Base-by-base conservation (phyloP, 768 basidiomycete genomes). In the Russula sp. region DNA sequence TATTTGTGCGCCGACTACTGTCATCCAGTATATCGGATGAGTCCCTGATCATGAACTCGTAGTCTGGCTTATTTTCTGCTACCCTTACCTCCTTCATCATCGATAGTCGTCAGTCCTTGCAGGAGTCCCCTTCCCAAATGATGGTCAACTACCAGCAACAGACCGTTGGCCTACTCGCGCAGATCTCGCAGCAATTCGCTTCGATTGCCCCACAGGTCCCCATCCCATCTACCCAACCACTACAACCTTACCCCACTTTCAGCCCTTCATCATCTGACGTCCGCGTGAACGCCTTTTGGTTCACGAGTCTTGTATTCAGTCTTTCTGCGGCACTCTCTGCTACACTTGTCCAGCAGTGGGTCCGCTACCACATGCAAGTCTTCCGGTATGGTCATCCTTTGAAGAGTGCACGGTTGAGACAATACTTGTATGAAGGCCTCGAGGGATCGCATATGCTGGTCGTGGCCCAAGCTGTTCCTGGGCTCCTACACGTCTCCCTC, bases 311-410 rank as follows among this genome's bases (percentile, higher is more conserved):
- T 7, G 59, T 69, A 18, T 70, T 78, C 55, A 80, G 79, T 62
- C 72, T 83, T 6, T 71, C 72, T 1, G 75, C 77, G 34, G 79
- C 77, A 59, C 72, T 82, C 27, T 62, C 70, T 8, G 79, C 79
- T 11, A 81, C 78, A n/a, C 67, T 83, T 3, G 76, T 80, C 34
- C 77, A 82, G 66, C 79, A 80, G 61, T 83, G 82, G 82, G 71
- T 77, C 1, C 73, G 77, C 18, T 73, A 75, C 37, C 79, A 79
- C 59, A 51, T 66, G 51, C 58, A 58, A 6, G 37, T 65, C 18
- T 68, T 73, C 72, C 49, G 65, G 71, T 35, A 73, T 76, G 4
- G 71, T 42, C 62, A 31, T 31, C 65, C 50, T 47, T 40, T 50
- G 20, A 77, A 62, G 63, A 76, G 76, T 18, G 78, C 78, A 1